Evolutionary conservation across 129 eudicot genomes (phyloP).

Genomic region (Gnaphalium uliginosum): DNA sequence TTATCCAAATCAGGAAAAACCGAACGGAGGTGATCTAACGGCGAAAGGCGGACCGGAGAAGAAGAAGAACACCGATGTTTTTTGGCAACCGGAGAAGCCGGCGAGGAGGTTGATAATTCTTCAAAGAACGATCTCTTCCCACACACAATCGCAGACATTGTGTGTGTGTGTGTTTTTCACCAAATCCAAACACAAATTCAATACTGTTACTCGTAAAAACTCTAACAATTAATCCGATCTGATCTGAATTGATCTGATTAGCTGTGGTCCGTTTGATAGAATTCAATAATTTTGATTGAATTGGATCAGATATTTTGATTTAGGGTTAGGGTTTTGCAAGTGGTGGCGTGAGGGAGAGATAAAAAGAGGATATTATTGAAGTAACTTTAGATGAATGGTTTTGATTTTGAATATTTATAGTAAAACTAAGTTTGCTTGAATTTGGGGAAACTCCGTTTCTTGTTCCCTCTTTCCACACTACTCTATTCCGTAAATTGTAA

Average conservation of each 20-base stretch:
- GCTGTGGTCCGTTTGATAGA: neutral
- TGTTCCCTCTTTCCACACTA: constrained; percentile 2
- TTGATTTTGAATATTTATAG: constrained; percentile 24
- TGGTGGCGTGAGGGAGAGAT: constrained; percentile 14
- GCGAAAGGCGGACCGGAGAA: constrained; percentile 50
- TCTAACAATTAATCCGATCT: neutral
- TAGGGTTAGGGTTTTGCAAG: constrained; percentile 54
- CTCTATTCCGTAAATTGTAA: neutral
- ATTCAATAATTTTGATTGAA: neutral
- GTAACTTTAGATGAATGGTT: neutral
- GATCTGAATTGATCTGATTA: neutral
- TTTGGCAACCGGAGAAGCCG: constrained; percentile 61
- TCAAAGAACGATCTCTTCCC: constrained; percentile 81
- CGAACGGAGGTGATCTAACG: constrained; percentile 54
- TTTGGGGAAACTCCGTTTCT: neutral
- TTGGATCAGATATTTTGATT: neutral
- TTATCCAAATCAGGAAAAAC: constrained; percentile 58
- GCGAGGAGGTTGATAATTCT: constrained; percentile 54
- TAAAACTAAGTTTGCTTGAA: neutral
- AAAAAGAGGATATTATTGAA: neutral
- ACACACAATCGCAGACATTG: constrained; percentile 74
- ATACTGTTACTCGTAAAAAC: neutral
- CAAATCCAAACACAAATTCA: constrained; percentile 25
- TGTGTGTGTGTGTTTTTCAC: constrained; percentile 16
- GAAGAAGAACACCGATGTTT: constrained; percentile 54